phyloP scores from a whole-genome alignment of 371 early-diverging fungal genomes.

The Fennellomyces sp. region DNA sequence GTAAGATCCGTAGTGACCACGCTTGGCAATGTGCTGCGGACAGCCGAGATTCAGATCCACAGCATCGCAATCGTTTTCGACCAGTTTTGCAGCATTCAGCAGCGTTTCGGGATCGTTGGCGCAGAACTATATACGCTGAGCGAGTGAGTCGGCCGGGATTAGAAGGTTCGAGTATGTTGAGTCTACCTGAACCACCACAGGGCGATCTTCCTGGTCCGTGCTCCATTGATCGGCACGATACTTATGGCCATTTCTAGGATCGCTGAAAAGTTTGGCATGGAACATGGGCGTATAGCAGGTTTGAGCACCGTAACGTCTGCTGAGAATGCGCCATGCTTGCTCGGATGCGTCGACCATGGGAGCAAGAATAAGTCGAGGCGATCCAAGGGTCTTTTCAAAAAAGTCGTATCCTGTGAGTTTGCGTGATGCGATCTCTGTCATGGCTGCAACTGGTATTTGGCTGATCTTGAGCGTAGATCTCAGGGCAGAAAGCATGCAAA shows the following conservation, averaged over 20 bases:
- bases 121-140: slow-evolving; percentile 93
- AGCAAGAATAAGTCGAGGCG: slow-evolving; percentile 82
- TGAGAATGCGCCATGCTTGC: slow-evolving; percentile 93
- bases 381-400: slow-evolving; percentile 67
- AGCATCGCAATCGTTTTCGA: slow-evolving; percentile 91
- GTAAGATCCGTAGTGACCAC: slow-evolving; percentile 96
- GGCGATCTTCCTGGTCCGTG: slow-evolving; percentile 76
- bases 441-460: neutral
- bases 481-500: slow-evolving; percentile 2
- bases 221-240: slow-evolving; percentile 84
- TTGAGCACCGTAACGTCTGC: slow-evolving; percentile 88
- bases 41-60: slow-evolving; percentile 99
- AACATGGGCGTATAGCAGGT: slow-evolving; percentile 99
- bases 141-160: no score
- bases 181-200: slow-evolving; percentile 88
- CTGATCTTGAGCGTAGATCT: neutral
- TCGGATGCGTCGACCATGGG: slow-evolving; percentile 97
- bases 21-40: slow-evolving; percentile 93
- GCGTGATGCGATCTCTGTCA: slow-evolving; percentile 14
- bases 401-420: slow-evolving; percentile 86
- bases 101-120: slow-evolving; percentile 94
- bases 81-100: slow-evolving; percentile 83
- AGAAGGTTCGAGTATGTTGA: no score
- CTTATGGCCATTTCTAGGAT: slow-evolving; percentile 53
- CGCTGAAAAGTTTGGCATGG: slow-evolving; percentile 86